A percentile compares a stretch with the other conserved stretches of the same genome.
Conservation (phyloP, 768 basidiomycete species). For the Dioszegia aurantiaca region DNA sequence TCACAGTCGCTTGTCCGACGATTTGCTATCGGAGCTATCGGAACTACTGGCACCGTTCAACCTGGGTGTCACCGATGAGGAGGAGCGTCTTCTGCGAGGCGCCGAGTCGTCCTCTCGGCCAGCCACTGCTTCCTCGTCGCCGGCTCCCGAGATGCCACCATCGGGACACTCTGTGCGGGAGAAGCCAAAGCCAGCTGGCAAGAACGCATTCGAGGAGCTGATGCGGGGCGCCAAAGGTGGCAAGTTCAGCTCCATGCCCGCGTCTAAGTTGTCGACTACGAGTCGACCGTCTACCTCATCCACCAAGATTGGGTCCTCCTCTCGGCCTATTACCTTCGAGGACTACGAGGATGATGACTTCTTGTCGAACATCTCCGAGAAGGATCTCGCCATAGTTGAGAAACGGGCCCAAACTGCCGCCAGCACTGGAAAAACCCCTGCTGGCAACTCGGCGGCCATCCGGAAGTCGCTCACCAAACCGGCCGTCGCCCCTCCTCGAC, state of each 20-base stretch:
- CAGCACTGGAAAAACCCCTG: slow-evolving; percentile 11
- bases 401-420: slow-evolving; percentile 26
- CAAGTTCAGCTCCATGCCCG: slow-evolving; percentile 5
- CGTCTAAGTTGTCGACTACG: slow-evolving; percentile 3
- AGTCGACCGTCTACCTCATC: slow-evolving; percentile 1
- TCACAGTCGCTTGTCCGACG: slow-evolving; percentile 44
- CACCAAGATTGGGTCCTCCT: slow-evolving; percentile 14
- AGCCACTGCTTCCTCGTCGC: not conserved
- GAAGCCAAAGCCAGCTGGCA: slow-evolving; percentile 18
- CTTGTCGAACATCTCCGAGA: slow-evolving; percentile 30
- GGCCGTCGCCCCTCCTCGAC: slow-evolving; percentile 7
- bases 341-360: slow-evolving; percentile 43
- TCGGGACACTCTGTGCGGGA: not conserved
- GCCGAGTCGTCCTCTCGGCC: not conserved
- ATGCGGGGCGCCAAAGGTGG: slow-evolving; percentile 36
- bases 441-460: not conserved
- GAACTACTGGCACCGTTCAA: slow-evolving; percentile 64
- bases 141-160: not conserved
- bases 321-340: slow-evolving; percentile 25
- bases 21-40: slow-evolving; percentile 65
- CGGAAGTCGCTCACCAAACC: not conserved
- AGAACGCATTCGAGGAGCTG: slow-evolving; percentile 49
- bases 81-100: not conserved
- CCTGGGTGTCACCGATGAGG: slow-evolving; percentile 56
- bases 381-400: slow-evolving; percentile 42